A percentile compares a stretch with the other conserved stretches of the same genome.
These are phyloP conservation scores for Cadophora gregata DNA, from an alignment of 2,329 filamentous ascomycete species.

Conservation along the genomic window DNA sequence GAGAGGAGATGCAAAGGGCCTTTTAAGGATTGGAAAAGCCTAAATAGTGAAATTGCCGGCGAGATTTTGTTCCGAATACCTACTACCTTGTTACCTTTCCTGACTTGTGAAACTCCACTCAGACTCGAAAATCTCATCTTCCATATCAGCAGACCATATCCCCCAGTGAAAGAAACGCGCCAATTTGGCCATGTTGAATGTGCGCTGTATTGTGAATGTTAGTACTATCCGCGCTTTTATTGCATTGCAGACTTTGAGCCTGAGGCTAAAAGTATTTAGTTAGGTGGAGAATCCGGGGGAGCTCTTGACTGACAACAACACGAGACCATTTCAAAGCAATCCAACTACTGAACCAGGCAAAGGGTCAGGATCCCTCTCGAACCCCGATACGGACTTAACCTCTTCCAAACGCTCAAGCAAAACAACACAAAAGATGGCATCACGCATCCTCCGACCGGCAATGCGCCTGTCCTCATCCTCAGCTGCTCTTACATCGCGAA, in stretches of 20 bases:
- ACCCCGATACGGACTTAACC: not conserved
- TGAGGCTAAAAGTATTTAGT: not conserved
- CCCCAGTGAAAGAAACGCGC: too few relatives aligned
- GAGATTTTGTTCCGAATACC: constrained; percentile 2
- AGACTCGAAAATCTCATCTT: too few relatives aligned
- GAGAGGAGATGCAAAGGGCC: constrained; percentile 19
- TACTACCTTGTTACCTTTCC: not conserved
- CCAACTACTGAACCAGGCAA: constrained; percentile 2
- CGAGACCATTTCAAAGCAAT: constrained; percentile 12
- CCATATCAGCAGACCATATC: not conserved
- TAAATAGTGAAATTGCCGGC: constrained; percentile 25
- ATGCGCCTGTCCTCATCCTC: constrained; percentile 45
- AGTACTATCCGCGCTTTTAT: too few relatives aligned
- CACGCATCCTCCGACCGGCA: constrained; percentile 49
- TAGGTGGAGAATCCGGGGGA: not conserved
- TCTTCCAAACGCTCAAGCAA: not conserved
- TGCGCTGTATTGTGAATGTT: too few relatives aligned
- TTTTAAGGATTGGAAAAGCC: constrained; percentile 21
- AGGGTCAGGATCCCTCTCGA: not conserved
- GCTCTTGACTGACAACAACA: constrained; percentile 11
- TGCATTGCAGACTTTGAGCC: not conserved
- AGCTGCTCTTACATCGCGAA: constrained; percentile 41
- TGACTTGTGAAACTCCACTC: not conserved
- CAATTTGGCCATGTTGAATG: too few relatives aligned
- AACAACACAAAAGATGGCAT: constrained; percentile 48